A percentile compares a stretch with the other conserved stretches of the same genome.
Evolutionary conservation across 2,329 filamentous ascomycete species (phyloP).

Genomic region (Thelonectria blattea): DNA sequence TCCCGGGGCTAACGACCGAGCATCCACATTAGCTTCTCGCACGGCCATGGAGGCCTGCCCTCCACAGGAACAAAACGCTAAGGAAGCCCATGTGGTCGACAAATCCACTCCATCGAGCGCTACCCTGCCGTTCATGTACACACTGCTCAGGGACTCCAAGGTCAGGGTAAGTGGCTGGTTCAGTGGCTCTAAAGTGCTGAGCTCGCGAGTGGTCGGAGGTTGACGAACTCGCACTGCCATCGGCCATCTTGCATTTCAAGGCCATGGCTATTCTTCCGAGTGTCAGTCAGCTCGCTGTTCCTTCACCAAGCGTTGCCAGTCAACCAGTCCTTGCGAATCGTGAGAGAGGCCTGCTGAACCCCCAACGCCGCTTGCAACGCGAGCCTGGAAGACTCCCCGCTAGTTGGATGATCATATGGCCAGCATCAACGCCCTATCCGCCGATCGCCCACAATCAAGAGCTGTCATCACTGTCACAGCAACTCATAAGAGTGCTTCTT

Average conservation of each 20-base stretch:
- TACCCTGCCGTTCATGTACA: constrained; percentile 9
- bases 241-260: not conserved
- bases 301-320: not conserved
- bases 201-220: not conserved
- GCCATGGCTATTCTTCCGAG: not conserved
- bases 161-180: not conserved
- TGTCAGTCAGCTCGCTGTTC: not conserved
- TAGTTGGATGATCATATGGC: constrained; percentile 3
- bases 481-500: constrained; percentile 1
- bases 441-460: constrained; percentile 11
- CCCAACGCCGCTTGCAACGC: not conserved
- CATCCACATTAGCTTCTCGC: constrained; percentile 15
- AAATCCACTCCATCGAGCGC: constrained; percentile 11
- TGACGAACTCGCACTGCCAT: not conserved
- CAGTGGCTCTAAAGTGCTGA: not conserved
- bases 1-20: constrained; percentile 11
- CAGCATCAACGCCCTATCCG: constrained; percentile 12
- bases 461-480: constrained; percentile 17
- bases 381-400: constrained; percentile 4
- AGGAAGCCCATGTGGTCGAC: constrained; percentile 21
- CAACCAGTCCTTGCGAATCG: not conserved
- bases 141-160: not conserved
- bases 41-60: constrained; percentile 7
- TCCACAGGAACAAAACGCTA: constrained; percentile 21
- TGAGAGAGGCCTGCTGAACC: not conserved